A percentile compares a stretch with the other conserved stretches of the same genome.
phyloP scores from a whole-genome alignment of 108 stramenopile species.

The Halocafeteria seosinensis region DNA sequence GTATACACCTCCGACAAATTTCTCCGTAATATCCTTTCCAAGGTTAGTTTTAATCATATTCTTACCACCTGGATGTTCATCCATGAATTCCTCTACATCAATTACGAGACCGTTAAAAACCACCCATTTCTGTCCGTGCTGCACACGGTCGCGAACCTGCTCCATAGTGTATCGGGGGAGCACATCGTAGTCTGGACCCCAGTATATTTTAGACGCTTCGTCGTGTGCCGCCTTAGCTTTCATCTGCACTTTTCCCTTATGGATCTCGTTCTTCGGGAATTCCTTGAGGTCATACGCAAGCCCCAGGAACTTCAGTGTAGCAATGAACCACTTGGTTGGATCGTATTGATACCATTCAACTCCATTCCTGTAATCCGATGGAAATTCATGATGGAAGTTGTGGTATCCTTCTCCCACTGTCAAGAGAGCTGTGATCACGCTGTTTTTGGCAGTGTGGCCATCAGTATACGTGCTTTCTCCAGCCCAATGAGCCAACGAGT shows the following conservation, averaged over 20 bases:
- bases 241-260: background rate
- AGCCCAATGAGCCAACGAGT: conserved; percentile 89
- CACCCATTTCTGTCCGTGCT: background rate
- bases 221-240: background rate
- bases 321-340: conserved; percentile 85
- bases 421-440: conserved; percentile 75
- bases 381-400: conserved; percentile 99
- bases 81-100: background rate
- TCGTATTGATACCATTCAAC: conserved; percentile 87
- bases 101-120: background rate
- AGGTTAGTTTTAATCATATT: background rate
- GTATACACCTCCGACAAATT: background rate
- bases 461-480: conserved; percentile 96
- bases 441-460: conserved; percentile 77
- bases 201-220: background rate
- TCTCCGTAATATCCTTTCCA: background rate
- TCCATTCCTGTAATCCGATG: conserved; percentile 92
- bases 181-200: background rate
- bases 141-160: background rate
- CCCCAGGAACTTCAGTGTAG: conserved; percentile 55
- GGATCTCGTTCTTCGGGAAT: background rate
- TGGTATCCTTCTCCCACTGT: conserved; percentile 98
- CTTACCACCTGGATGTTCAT: background rate
- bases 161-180: background rate
- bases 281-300: conserved; percentile 51